Base-by-base conservation (phyloP, 2,329 filamentous ascomycete genomes). In the Periconia sp. region DNA sequence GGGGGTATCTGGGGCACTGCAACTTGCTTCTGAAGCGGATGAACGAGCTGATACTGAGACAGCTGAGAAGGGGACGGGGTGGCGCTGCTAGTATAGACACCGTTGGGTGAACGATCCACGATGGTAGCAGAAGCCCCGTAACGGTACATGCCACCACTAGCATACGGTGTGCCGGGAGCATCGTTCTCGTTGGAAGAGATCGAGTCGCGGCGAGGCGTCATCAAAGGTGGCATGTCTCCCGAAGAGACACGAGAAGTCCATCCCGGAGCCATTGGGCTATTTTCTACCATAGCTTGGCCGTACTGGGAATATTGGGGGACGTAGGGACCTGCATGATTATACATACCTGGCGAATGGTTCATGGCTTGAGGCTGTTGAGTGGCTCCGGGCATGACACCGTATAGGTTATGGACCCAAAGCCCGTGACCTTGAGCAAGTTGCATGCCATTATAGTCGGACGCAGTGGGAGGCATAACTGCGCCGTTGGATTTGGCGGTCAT, bases 111-210 rank as follows among this genome's bases (percentile, higher is more conserved):
- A 47, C 78, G 77, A 59, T 81, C 79, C 64, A 77, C 70, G 68
- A 81, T 78, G 33, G 77, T 68, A 18, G 80, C 70, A 43, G 76
- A 70, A 30, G 77, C 69, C 46, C 74, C 75, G 44, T 74, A 75
- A 37, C 75, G 74, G 54, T 79, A 81, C 53, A 74, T 69, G 44
- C 74, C 72, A 54, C 76, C 75, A 31, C 73, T 75, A 17, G 64
- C 70, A 45, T 73, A 76, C 2, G 79, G 79, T 9, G 79, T 81
- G 19, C 76, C 77, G 18, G 79, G 79, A 56, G 79, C 73, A 46
- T 81, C 79, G 53, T 80, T 78, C 73, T 81, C 79, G 61, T 80
- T 80, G 33, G 79, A 81, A 6, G 79, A 81, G 58, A 80, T 71
- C 8, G 79, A 81, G 58, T 79, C 79, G 45, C 79, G 79, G 37